These are phyloP conservation scores for Spergularia bocconei DNA, from an alignment of 148 eudicot species.

Conservation along the genomic window DNA sequence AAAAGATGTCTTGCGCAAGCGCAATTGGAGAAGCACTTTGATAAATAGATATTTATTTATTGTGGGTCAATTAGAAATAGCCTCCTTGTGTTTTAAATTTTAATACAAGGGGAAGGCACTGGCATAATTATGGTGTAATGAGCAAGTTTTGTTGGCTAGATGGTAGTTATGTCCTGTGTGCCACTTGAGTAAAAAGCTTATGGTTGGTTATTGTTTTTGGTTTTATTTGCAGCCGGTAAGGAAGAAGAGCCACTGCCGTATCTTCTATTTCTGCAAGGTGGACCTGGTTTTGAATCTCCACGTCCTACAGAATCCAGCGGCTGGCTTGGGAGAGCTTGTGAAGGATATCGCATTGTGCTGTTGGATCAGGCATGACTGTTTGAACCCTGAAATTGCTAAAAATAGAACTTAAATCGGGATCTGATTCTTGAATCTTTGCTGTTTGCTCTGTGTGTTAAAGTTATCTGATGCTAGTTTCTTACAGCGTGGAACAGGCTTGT, in stretches of 20 bases:
- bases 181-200: not conserved
- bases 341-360: conserved; percentile 67
- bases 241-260: conserved; percentile 77
- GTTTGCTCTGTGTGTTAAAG: conserved; percentile 5
- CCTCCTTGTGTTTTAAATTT: no score
- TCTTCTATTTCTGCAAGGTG: conserved; percentile 87
- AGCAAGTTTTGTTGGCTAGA: not conserved
- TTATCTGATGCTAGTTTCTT: conserved; percentile 26
- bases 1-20: no score
- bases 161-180: not conserved
- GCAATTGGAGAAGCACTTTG: no score
- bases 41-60: no score
- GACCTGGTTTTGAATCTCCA: conserved; percentile 92
- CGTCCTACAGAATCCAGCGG: conserved; percentile 86
- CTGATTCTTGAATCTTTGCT: conserved; percentile 9
- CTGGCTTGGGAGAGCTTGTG: conserved; percentile 91
- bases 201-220: not conserved
- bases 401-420: not conserved
- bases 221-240: conserved; percentile 65
- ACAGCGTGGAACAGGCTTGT: conserved; percentile 98
- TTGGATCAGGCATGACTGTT: conserved; percentile 82
- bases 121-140: no score
- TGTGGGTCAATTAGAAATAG: no score
- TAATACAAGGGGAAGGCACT: no score
- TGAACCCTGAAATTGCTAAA: conserved; percentile 9